phyloP scores from a whole-genome alignment of 139 green algal species.

The Micractinium conductrix region DNA sequence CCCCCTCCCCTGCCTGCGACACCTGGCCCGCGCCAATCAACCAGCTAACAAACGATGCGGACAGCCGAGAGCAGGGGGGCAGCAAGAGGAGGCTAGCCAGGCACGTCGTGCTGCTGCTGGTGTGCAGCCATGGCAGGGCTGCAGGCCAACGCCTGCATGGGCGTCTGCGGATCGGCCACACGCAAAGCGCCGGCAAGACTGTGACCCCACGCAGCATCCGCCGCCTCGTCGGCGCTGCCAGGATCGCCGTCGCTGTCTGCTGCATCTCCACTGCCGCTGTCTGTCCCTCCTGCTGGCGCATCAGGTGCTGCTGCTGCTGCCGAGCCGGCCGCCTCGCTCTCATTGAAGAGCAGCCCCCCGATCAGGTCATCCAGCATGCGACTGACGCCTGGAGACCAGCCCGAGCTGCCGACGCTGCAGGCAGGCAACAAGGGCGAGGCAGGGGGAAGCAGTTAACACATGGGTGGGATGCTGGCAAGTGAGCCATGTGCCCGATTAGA shows the following conservation, averaged over 20 bases:
- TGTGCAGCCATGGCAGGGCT: no score
- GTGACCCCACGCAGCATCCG: no score
- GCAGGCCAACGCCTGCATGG: no score
- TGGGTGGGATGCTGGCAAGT: not conserved
- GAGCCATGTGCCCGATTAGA: not conserved
- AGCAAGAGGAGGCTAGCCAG: not conserved
- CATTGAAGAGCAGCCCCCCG: not conserved
- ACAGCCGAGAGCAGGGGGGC: no score
- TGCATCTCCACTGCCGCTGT: no score
- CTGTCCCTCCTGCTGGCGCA: not conserved
- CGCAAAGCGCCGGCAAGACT: no score
- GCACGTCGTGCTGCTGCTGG: no score
- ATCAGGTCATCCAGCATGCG: slow-evolving; percentile 10
- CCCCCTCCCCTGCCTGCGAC: not conserved
- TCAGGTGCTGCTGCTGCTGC: not conserved
- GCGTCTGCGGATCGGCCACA: no score
- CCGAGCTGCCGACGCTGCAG: not conserved
- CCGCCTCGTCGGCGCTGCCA: no score
- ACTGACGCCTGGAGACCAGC: slow-evolving; percentile 17
- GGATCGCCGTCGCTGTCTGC: no score
- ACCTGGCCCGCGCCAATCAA: not conserved
- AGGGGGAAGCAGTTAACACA: no score
- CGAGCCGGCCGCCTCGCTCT: not conserved
- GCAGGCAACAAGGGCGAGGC: not conserved
- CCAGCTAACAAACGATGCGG: not conserved